Conservation (phyloP, 176 grass and related monocot genomes). For the Rhynchospora breviuscula region DNA sequence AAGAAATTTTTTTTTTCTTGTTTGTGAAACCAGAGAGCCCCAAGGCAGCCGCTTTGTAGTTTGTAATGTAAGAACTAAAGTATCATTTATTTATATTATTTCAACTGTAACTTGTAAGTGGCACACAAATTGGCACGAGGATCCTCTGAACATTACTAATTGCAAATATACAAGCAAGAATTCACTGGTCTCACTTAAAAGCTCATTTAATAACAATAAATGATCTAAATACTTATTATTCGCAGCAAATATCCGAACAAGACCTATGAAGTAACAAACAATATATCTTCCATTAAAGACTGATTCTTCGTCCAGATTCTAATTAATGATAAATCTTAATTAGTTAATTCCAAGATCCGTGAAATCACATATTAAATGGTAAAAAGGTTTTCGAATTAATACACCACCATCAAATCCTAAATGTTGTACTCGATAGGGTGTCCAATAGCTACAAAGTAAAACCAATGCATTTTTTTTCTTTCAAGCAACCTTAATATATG, state of each 20-base stretch:
- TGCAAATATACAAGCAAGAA: slow-evolving; percentile 6
- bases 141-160: slow-evolving; percentile 2
- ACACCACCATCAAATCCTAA: neutral
- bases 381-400: neutral
- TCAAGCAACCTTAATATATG: neutral
- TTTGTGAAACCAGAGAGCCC: too few species aligned
- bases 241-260: neutral
- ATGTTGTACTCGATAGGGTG: neutral
- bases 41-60: too few species aligned
- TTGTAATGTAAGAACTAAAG: neutral
- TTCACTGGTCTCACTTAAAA: slow-evolving; percentile 13
- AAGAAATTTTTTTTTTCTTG: too few species aligned
- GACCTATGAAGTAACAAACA: neutral
- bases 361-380: neutral
- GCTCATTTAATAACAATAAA: neutral
- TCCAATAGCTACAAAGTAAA: neutral
- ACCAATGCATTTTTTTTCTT: neutral
- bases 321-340: slow-evolving; percentile 1
- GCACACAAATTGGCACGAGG: neutral
- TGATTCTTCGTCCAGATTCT: neutral
- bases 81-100: neutral
- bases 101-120: neutral
- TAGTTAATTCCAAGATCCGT: neutral
- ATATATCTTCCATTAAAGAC: neutral
- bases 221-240: neutral